Percentiles rank a stretch among this genome's conserved stretches.
Conservation (phyloP, 1,284 basidiomycete species). For the Prillingera fragicola region DNA sequence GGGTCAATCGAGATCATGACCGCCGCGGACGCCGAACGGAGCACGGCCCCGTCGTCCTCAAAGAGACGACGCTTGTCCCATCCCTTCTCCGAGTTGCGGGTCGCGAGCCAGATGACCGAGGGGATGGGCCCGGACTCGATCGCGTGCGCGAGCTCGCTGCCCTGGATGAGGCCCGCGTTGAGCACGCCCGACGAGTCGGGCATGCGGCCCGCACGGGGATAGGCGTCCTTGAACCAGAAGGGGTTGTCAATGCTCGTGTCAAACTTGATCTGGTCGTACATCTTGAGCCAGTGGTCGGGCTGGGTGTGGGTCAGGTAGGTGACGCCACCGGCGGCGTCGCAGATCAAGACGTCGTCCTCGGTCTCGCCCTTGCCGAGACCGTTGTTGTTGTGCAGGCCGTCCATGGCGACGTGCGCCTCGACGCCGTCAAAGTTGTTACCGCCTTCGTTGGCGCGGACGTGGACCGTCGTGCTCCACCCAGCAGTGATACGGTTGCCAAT, state of each 20-base stretch:
- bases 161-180: conserved; percentile 23
- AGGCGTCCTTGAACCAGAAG: conserved; percentile 26
- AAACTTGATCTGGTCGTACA: conserved; percentile 6
- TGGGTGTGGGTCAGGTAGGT: conserved; percentile 6
- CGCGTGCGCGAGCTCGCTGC: conserved; percentile 4
- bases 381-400: conserved; percentile 32
- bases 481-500: conserved; percentile 15
- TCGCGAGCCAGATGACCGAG: conserved; percentile 13
- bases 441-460: conserved; percentile 10
- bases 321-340: conserved; percentile 26
- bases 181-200: conserved; percentile 23
- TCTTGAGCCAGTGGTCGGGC: conserved; percentile 1
- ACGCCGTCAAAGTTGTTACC: conserved; percentile 5
- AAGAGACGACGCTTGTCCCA: conserved; percentile 12
- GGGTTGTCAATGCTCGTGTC: conserved; percentile 32
- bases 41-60: conserved; percentile 21
- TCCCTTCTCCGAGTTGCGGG: conserved; percentile 1
- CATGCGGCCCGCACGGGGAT: conserved; percentile 9
- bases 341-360: conserved; percentile 18
- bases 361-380: conserved; percentile 27
- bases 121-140: conserved; percentile 5
- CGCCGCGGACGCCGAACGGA: conserved; percentile 19
- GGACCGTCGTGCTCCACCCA: conserved; percentile 17
- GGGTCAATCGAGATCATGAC: conserved; percentile 22
- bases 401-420: conserved; percentile 16